phyloP scores from a whole-genome alignment of 2,329 filamentous ascomycete genomes.

The Dothideomycetidae sp. region DNA sequence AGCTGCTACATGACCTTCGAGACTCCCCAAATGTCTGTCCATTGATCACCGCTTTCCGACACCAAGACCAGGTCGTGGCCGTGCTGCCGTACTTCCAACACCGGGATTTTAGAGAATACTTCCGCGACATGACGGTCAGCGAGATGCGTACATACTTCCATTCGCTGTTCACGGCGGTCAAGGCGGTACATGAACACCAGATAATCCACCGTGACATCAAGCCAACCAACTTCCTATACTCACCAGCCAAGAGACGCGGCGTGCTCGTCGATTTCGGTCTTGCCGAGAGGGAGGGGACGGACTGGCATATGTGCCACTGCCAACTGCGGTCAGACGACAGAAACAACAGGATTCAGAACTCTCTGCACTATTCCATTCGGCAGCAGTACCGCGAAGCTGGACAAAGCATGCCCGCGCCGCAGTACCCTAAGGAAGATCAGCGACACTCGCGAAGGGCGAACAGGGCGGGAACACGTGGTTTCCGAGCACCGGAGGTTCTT shows the following conservation, averaged over 20 bases:
- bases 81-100: constrained; percentile 93
- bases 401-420: constrained; percentile 30
- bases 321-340: constrained; percentile 50
- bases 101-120: constrained; percentile 88
- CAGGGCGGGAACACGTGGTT: constrained; percentile 84
- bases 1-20: constrained; percentile 76
- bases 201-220: constrained; percentile 97
- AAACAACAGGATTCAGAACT: constrained; percentile 41
- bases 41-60: constrained; percentile 89
- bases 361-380: constrained; percentile 34
- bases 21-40: constrained; percentile 79
- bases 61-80: constrained; percentile 87
- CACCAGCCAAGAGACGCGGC: constrained; percentile 62
- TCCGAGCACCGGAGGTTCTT: constrained; percentile 88
- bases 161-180: constrained; percentile 72
- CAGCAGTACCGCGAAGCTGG: constrained; percentile 12
- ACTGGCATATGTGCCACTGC: constrained; percentile 71
- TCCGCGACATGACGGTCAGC: constrained; percentile 69
- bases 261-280: constrained; percentile 99
- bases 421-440: constrained; percentile 81
- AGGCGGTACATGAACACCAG: constrained; percentile 64
- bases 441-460: constrained; percentile 83
- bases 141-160: constrained; percentile 86
- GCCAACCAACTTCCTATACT: constrained; percentile 93
- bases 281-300: constrained; percentile 59